phyloP scores from a whole-genome alignment of 1,284 basidiomycete genomes.

The Sparassis latifolia region DNA sequence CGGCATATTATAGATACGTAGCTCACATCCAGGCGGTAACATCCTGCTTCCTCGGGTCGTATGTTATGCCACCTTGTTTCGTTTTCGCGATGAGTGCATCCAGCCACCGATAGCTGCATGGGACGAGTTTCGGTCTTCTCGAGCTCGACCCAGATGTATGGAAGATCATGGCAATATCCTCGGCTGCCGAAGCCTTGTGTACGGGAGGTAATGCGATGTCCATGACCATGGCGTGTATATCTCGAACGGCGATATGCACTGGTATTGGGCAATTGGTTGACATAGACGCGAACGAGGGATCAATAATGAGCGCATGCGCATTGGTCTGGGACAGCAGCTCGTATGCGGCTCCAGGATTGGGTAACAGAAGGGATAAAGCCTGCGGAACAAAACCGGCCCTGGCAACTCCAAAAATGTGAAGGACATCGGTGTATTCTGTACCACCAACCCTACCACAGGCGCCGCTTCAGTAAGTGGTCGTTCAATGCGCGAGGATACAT shows the following conservation, averaged over 20 bases:
- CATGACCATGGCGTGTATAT: conserved; percentile 21
- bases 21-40: conserved; percentile 38
- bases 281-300: conserved; percentile 36
- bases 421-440: conserved; percentile 57
- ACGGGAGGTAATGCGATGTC: conserved; percentile 17
- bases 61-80: conserved; percentile 12
- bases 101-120: conserved; percentile 44
- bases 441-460: conserved; percentile 48
- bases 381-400: conserved; percentile 68
- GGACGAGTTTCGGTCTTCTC: conserved; percentile 67
- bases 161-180: conserved; percentile 57
- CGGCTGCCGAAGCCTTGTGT: conserved; percentile 24
- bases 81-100: conserved; percentile 21
- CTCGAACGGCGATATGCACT: conserved; percentile 33
- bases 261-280: conserved; percentile 41
- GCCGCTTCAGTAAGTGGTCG: conserved; percentile 1
- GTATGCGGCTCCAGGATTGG: conserved; percentile 58
- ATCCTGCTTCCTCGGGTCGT: conserved; percentile 39
- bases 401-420: conserved; percentile 65
- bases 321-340: conserved; percentile 52
- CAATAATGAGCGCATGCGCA: conserved; percentile 56
- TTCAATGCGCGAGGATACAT: not conserved
- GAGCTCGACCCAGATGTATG: conserved; percentile 75
- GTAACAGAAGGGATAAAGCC: conserved; percentile 63
- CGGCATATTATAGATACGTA: not conserved